These are phyloP conservation scores for Yamadazyma siamensis DNA, from an alignment of 1,139 yeast species.

Conservation along the genomic window DNA sequence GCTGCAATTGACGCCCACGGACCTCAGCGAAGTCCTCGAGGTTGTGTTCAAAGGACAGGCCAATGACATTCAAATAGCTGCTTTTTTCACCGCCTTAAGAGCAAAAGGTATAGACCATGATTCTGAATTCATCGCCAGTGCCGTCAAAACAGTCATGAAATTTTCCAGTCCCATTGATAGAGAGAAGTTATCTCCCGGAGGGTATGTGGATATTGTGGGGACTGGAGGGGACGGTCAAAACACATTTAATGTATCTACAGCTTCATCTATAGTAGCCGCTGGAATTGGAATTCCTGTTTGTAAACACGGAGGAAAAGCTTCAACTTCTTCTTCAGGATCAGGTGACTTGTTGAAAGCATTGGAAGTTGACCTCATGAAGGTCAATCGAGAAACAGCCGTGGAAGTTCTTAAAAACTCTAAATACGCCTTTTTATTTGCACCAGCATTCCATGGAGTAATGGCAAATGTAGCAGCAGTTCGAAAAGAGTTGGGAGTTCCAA, in stretches of 20 bases:
- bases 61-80: slow-evolving; percentile 68
- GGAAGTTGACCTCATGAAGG: slow-evolving; percentile 74
- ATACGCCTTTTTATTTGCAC: slow-evolving; percentile 85
- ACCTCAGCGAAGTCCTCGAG: slow-evolving; percentile 58
- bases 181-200: slow-evolving; percentile 41
- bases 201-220: slow-evolving; percentile 88
- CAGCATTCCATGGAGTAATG: slow-evolving; percentile 94
- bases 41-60: slow-evolving; percentile 58
- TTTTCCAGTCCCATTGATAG: slow-evolving; percentile 53
- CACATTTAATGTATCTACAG: slow-evolving; percentile 93
- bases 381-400: slow-evolving; percentile 65
- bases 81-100: slow-evolving; percentile 76
- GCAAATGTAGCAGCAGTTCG: slow-evolving; percentile 77
- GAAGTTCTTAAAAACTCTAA: slow-evolving; percentile 50
- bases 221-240: slow-evolving; percentile 98
- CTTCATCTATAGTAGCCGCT: slow-evolving; percentile 90
- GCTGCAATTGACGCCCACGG: slow-evolving; percentile 56
- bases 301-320: slow-evolving; percentile 95
- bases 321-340: slow-evolving; percentile 89
- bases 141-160: slow-evolving; percentile 66
- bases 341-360: slow-evolving; percentile 78
- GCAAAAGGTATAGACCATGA: slow-evolving; percentile 76
- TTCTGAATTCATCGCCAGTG: slow-evolving; percentile 80
- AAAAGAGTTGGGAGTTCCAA: slow-evolving; percentile 77
- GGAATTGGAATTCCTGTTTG: slow-evolving; percentile 84